Conservation (phyloP, 257 asterid species). For the Ballota nigra region DNA sequence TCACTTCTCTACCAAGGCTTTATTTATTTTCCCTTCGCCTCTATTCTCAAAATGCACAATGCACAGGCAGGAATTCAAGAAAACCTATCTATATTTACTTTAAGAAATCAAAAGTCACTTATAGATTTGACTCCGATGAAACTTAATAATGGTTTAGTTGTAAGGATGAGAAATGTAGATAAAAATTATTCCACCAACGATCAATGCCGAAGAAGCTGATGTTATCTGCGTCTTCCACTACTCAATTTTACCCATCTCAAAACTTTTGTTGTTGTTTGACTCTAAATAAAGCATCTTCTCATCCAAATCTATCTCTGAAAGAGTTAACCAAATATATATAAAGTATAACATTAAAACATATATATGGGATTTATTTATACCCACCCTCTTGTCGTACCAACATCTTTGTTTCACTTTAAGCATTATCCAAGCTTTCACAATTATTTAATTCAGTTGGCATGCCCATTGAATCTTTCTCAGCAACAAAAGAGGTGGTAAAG, state of each 20-base stretch:
- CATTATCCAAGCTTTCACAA: no score
- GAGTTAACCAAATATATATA: background rate
- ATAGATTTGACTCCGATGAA: slow-evolving; percentile 77
- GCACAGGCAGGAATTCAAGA: no score
- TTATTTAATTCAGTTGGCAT: no score
- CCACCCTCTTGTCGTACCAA: slow-evolving; percentile 50
- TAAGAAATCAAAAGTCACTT: slow-evolving; percentile 19
- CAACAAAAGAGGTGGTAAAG: no score
- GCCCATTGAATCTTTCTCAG: no score
- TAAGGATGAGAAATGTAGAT: slow-evolving; percentile 48
- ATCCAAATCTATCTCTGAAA: background rate
- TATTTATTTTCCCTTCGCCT: no score
- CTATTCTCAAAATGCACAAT: no score
- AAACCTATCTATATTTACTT: background rate
- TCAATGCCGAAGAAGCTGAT: slow-evolving; percentile 68
- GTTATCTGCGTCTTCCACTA: slow-evolving; percentile 56
- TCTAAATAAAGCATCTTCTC: background rate
- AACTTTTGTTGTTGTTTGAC: slow-evolving; percentile 14
- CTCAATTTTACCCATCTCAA: no score
- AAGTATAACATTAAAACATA: background rate
- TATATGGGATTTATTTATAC: no score
- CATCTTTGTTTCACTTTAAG: slow-evolving; percentile 37
- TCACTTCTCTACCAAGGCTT: no score
- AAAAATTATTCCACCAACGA: slow-evolving; percentile 64
- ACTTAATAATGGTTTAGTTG: slow-evolving; percentile 54